These are phyloP conservation scores for Penicillium herquei DNA, from an alignment of 495 filamentous ascomycete genomes.

Conservation along the genomic window DNA sequence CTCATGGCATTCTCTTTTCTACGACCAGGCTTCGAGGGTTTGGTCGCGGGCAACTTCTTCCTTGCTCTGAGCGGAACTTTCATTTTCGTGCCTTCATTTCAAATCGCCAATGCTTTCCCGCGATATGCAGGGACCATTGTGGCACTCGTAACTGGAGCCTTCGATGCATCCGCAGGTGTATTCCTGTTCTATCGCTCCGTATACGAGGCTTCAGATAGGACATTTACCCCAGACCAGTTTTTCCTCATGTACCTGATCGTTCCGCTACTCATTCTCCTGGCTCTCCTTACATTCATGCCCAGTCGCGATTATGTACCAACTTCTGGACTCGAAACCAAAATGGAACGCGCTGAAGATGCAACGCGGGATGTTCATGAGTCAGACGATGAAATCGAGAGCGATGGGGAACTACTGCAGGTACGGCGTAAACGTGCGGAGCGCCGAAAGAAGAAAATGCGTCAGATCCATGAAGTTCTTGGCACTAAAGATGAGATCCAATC, in stretches of 20 bases:
- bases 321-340: constrained; percentile 56
- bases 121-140: constrained; percentile 63
- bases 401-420: constrained; percentile 46
- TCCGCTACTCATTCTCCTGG: constrained; percentile 53
- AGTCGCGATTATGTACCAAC: constrained; percentile 58
- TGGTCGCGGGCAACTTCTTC: constrained; percentile 62
- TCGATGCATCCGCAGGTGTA: constrained; percentile 67
- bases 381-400: constrained; percentile 50
- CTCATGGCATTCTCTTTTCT: constrained; percentile 58
- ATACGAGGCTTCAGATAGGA: constrained; percentile 49
- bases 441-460: constrained; percentile 60
- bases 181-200: constrained; percentile 63
- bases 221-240: constrained; percentile 59
- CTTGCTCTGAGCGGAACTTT: constrained; percentile 67
- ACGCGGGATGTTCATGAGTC: constrained; percentile 58
- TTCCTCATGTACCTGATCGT: constrained; percentile 64
- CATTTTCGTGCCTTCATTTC: constrained; percentile 69
- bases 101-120: constrained; percentile 70
- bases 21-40: constrained; percentile 57
- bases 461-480: constrained; percentile 67
- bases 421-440: constrained; percentile 58
- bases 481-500: constrained; percentile 53
- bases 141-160: constrained; percentile 67
- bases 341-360: constrained; percentile 55
- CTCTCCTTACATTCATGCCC: constrained; percentile 62